These are phyloP conservation scores for Metschnikowia cerradonensis DNA, from an alignment of 805 yeast species.

Conservation along the genomic window DNA sequence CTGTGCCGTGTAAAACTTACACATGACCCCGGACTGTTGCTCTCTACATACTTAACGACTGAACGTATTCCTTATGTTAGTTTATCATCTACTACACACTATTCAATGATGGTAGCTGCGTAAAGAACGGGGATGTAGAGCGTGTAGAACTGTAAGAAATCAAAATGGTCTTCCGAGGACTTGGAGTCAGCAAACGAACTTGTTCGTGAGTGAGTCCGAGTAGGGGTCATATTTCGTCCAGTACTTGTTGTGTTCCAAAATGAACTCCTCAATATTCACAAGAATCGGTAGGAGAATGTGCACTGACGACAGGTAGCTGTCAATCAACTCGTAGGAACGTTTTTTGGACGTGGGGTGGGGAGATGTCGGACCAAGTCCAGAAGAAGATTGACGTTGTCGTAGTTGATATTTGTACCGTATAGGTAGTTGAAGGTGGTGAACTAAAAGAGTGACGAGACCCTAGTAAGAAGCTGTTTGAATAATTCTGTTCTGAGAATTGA, in stretches of 20 bases:
- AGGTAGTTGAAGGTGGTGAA: slow-evolving; percentile 21
- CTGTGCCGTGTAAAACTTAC: too few relatives aligned
- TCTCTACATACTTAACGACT: too few relatives aligned
- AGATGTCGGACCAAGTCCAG: slow-evolving; percentile 40
- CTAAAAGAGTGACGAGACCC: too few relatives aligned
- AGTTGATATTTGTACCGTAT: slow-evolving; percentile 38
- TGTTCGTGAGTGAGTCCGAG: slow-evolving; percentile 1
- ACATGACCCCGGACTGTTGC: too few relatives aligned
- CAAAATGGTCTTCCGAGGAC: slow-evolving; percentile 27
- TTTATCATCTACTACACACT: too few relatives aligned
- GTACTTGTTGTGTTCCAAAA: slow-evolving; percentile 43
- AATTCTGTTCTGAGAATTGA: too few relatives aligned
- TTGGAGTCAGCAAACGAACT: slow-evolving; percentile 9
- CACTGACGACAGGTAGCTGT: slow-evolving; percentile 48
- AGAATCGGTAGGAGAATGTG: slow-evolving; percentile 54
- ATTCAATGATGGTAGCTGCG: slow-evolving; percentile 45
- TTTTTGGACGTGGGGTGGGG: slow-evolving; percentile 42
- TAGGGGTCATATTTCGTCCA: slow-evolving; percentile 37
- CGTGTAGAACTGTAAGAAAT: slow-evolving; percentile 43
- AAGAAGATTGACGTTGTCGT: slow-evolving; percentile 31
- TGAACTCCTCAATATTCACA: slow-evolving; percentile 42
- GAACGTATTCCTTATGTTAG: too few relatives aligned
- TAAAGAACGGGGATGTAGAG: slow-evolving; percentile 51
- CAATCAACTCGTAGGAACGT: slow-evolving; percentile 44
- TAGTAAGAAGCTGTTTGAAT: too few relatives aligned